phyloP scores from a whole-genome alignment of 2,329 filamentous ascomycete genomes.

The Dryadomyces quercivorus region DNA sequence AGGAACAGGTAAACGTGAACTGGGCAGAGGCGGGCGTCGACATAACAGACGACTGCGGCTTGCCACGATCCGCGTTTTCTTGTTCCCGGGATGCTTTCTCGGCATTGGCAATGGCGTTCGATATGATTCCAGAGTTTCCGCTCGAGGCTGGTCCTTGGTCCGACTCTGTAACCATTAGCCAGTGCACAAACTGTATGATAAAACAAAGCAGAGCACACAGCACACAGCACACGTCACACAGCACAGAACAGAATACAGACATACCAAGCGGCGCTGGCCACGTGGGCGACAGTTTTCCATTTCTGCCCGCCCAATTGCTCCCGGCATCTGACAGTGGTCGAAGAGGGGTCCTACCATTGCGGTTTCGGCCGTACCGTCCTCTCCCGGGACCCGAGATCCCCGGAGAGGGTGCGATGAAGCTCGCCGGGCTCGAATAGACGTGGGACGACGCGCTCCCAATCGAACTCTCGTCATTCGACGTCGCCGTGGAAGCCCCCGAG shows the following conservation, averaged over 20 bases:
- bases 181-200: background rate
- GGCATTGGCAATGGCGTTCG: slow-evolving; percentile 80
- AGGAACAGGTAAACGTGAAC: slow-evolving; percentile 94
- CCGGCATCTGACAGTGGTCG: slow-evolving; percentile 47
- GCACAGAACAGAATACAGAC: slow-evolving; percentile 4
- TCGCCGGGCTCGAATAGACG: slow-evolving; percentile 30
- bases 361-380: slow-evolving; percentile 64
- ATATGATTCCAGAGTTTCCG: slow-evolving; percentile 63
- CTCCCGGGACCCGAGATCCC: slow-evolving; percentile 77
- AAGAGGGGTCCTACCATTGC: slow-evolving; percentile 49
- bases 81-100: slow-evolving; percentile 42
- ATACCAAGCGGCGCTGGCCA: slow-evolving; percentile 2
- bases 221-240: background rate
- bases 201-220: too few relatives aligned
- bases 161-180: background rate
- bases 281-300: slow-evolving; percentile 31
- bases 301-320: slow-evolving; percentile 40
- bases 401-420: slow-evolving; percentile 44
- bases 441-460: slow-evolving; percentile 4
- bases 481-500: slow-evolving; percentile 15
- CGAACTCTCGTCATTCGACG: slow-evolving; percentile 3
- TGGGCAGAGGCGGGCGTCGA: slow-evolving; percentile 64
- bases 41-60: slow-evolving; percentile 50
- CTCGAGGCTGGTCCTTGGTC: background rate
- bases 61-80: slow-evolving; percentile 67